Conservation (phyloP, 306 rosid species). For the Vigna hirtella region DNA sequence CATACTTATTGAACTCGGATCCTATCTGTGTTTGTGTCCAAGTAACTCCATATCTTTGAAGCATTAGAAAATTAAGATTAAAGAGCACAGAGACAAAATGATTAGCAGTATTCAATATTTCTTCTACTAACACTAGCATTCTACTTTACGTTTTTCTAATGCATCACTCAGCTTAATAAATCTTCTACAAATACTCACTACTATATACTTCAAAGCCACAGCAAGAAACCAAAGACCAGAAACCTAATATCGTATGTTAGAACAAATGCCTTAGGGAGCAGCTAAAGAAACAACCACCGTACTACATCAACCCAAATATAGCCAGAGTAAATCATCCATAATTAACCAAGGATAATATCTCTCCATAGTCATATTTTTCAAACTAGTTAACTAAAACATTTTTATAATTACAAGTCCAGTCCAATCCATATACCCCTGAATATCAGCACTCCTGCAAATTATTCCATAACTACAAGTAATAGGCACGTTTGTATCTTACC, state of each 20-base stretch:
- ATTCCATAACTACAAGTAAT: conserved; percentile 20
- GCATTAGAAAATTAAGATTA: conserved; percentile 8
- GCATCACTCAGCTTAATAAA: conserved; percentile 22
- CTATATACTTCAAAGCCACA: not conserved
- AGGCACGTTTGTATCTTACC: conserved; percentile 1
- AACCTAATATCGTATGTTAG: not conserved
- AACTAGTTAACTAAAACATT: conserved; percentile 20
- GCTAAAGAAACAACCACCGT: conserved; percentile 3
- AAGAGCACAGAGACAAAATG: not conserved
- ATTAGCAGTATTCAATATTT: not conserved
- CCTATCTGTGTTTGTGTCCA: not conserved
- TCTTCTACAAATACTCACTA: not conserved
- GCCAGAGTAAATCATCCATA: conserved; percentile 10
- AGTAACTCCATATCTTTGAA: not conserved
- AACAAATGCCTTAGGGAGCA: conserved; percentile 3
- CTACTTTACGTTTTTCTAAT: not conserved
- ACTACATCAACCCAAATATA: not conserved
- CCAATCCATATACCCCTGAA: conserved; percentile 9
- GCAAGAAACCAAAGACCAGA: conserved; percentile 6
- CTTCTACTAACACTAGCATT: conserved; percentile 21
- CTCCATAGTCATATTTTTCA: conserved; percentile 6
- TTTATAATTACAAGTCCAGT: conserved; percentile 19
- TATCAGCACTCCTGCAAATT: conserved; percentile 3
- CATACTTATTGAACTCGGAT: not conserved
- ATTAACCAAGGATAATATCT: conserved; percentile 5